A percentile compares a stretch with the other conserved stretches of the same genome.
phyloP scores from a whole-genome alignment of 164 flowering plant genomes.

The Tinospora cordifolia region DNA sequence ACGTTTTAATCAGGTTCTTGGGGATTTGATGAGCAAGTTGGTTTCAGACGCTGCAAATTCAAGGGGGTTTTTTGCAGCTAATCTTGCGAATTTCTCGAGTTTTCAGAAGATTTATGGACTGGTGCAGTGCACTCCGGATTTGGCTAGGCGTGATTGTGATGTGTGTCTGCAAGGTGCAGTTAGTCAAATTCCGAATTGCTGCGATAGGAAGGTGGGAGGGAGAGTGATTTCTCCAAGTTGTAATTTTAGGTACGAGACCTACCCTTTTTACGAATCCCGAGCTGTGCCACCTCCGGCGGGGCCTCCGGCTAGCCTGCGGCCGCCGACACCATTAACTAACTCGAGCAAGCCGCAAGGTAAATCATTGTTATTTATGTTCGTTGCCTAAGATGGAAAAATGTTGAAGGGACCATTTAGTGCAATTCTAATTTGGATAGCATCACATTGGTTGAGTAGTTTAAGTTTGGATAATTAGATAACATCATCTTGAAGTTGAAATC shows the following conservation, averaged over 20 bases:
- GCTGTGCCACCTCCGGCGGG: neutral
- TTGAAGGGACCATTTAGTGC: too few species aligned
- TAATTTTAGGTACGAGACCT: conserved; percentile 26
- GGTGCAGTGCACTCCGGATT: conserved; percentile 37
- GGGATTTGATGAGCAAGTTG: neutral
- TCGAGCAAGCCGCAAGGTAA: neutral
- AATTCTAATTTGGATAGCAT: too few species aligned
- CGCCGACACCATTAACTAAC: neutral
- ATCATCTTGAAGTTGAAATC: too few species aligned
- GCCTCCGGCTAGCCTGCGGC: neutral
- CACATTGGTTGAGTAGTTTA: too few species aligned
- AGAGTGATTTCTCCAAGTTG: conserved; percentile 26
- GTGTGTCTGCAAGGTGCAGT: conserved; percentile 16
- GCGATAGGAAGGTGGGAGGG: conserved; percentile 23
- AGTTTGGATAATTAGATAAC: too few species aligned
- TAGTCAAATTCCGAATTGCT: neutral
- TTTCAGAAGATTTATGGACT: conserved; percentile 21
- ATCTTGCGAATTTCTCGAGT: conserved; percentile 12
- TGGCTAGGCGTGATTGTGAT: conserved; percentile 17
- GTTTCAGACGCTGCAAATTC: neutral
- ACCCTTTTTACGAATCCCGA: conserved; percentile 15
- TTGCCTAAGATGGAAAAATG: too few species aligned
- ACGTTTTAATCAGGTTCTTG: conserved; percentile 7
- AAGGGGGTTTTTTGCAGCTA: neutral
- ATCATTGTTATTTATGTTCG: neutral